Evolutionary conservation across 139 green algal species (phyloP).

Genomic region (Chlamydomonas sphaeroides): DNA sequence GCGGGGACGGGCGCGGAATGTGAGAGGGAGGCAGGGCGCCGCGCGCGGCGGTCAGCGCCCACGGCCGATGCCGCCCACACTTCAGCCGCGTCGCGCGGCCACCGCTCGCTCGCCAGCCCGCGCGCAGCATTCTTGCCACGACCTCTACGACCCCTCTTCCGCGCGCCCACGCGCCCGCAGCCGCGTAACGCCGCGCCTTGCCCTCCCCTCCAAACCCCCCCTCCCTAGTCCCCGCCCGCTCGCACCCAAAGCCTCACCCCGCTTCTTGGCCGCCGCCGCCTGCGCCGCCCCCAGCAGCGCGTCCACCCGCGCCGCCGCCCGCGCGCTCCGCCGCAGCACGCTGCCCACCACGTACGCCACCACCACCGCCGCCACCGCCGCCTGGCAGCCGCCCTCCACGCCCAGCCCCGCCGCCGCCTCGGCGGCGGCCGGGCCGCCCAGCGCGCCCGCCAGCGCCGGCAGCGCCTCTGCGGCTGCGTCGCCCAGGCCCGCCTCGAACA

Average conservation of each 20-base stretch:
- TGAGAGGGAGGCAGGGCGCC: no score
- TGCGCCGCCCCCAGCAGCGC: background rate
- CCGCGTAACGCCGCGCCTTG: no score
- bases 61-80: no score
- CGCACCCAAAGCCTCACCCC: background rate
- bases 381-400: conserved; percentile 6
- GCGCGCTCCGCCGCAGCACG: background rate
- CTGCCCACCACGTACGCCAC: background rate
- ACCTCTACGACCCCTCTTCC: no score
- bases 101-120: no score
- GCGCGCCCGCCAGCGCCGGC: background rate
- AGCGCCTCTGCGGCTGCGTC: background rate
- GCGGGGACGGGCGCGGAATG: no score
- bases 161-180: no score
- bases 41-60: no score
- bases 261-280: no score
- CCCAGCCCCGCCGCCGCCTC: background rate
- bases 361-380: background rate
- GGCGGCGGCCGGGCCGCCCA: background rate
- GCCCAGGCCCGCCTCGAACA: conserved; percentile 19
- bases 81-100: no score
- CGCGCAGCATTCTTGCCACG: no score
- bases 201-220: background rate
- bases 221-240: background rate
- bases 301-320: background rate